Evolutionary conservation across 2,329 filamentous ascomycete genomes (phyloP).

Genomic region (Fusarium sp.): DNA sequence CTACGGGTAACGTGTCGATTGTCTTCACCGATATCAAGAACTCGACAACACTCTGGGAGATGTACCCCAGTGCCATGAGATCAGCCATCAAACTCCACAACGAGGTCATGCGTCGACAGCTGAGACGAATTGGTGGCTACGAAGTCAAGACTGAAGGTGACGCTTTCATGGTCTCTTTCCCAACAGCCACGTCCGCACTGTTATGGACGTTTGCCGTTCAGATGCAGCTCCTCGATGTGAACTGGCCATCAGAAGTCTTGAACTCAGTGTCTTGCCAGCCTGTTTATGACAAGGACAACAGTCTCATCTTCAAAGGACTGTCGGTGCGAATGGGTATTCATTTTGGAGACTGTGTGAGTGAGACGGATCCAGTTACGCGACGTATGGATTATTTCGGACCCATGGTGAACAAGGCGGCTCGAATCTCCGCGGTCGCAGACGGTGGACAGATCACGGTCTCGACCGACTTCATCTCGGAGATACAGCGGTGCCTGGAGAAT

Average conservation of each 20-base stretch:
- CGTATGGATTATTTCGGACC: slow-evolving; percentile 99
- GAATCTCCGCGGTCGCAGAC: slow-evolving; percentile 93
- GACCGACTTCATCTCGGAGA: slow-evolving; percentile 95
- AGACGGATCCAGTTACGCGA: slow-evolving; percentile 93
- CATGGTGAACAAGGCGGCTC: slow-evolving; percentile 97
- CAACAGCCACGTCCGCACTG: slow-evolving; percentile 91
- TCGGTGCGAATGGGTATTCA: slow-evolving; percentile 98
- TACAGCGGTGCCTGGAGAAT: slow-evolving; percentile 88
- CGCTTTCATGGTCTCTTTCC: slow-evolving; percentile 99
- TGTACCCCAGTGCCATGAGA: slow-evolving; percentile 93
- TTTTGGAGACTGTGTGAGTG: slow-evolving; percentile 93
- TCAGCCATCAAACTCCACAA: slow-evolving; percentile 98
- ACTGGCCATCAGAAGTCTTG: slow-evolving; percentile 93
- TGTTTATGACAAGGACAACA: slow-evolving; percentile 83
- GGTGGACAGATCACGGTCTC: slow-evolving; percentile 97
- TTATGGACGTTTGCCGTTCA: slow-evolving; percentile 98
- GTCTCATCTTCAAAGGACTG: slow-evolving; percentile 90
- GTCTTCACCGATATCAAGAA: slow-evolving; percentile 99
- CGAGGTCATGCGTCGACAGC: slow-evolving; percentile 91
- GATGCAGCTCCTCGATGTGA: slow-evolving; percentile 83
- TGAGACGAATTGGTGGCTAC: slow-evolving; percentile 94
- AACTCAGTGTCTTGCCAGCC: slow-evolving; percentile 87
- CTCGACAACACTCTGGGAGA: slow-evolving; percentile 95
- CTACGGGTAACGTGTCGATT: slow-evolving; percentile 89
- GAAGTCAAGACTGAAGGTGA: slow-evolving; percentile 99